Base-by-base conservation (phyloP, 1,284 basidiomycete species). In the Jaminaea rosea region DNA sequence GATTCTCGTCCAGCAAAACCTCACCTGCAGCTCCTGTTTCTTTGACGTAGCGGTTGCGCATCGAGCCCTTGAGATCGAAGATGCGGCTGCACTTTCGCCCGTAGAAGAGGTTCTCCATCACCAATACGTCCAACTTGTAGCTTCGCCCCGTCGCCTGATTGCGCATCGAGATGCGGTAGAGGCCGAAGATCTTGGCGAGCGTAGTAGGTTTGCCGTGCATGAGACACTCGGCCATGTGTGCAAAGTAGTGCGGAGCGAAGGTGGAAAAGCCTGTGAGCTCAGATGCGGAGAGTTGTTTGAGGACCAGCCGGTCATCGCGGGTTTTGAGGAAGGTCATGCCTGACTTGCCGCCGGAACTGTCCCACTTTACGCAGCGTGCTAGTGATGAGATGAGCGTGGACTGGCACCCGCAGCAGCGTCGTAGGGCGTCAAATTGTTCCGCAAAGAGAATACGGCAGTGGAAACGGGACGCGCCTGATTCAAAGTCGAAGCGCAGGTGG, bases 41-140 rank as follows among this genome's bases (percentile, higher is more conserved):
- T 61, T 86, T 87, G 3, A 94, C 88, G 65, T 89, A 52, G 3
- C 69, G 67, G 32, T 72, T 69, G 41, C 69, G 68, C 41, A 63
- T 65, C 51, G 61, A 63, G 15, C 69, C 69, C 49, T 73, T 72
- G 34, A 73, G 60, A 50, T 73, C 71, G 50, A 63, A 73, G 47
- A 72, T 71, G 27, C 88, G 89, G 9, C 85, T 82, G 65, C 93
- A 91, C 7, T 84, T 81, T 53, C 88, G 83, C 60, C 91, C 87
- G 73, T 94, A 93, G 72, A 96, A 93, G 11, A 98, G 79, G 67
- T 98, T 98, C 76, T 99, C 77, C 89, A 97, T 97, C 50, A 98
- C 89, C 39, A 97, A 78, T 24, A 97, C 79, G 69, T 97, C 96
- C 85, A 97, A 90, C 68, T 91, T 84, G 21, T 87, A 87, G 7